A percentile compares a stretch with the other conserved stretches of the same genome.
Evolutionary conservation across 768 basidiomycete species (phyloP).

Genomic region (Hygrocybe punicea): DNA sequence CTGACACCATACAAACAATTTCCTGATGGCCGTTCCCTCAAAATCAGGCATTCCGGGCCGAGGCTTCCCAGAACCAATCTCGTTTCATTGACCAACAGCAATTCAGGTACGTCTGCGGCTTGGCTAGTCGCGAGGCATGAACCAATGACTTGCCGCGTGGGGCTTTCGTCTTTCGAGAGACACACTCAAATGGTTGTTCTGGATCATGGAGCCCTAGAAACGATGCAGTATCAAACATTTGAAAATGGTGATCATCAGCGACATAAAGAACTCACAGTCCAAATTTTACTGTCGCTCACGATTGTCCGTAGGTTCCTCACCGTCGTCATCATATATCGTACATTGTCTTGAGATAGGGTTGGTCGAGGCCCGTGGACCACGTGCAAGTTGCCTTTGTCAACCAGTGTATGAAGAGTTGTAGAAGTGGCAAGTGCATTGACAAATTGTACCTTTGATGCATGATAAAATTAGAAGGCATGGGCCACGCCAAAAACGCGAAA

Average conservation of each 20-base stretch:
- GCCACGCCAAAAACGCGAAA: neutral
- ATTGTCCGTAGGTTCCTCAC: conserved; percentile 44
- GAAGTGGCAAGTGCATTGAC: conserved; percentile 36
- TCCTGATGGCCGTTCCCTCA: no score
- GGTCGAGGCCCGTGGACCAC: conserved; percentile 39
- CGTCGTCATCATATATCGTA: conserved; percentile 39
- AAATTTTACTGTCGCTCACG: conserved; percentile 48
- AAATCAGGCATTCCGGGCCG: no score
- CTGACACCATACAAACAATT: no score
- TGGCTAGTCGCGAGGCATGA: no score
- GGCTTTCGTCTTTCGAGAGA: neutral
- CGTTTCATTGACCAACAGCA: no score
- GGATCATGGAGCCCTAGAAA: neutral
- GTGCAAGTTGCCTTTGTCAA: conserved; percentile 44
- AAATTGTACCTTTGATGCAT: conserved; percentile 30
- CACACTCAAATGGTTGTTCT: neutral
- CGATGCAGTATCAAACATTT: neutral
- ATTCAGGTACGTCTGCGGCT: no score
- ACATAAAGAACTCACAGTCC: conserved; percentile 33
- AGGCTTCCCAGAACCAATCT: no score
- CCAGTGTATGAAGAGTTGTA: conserved; percentile 40
- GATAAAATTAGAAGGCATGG: neutral
- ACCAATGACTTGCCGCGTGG: neutral
- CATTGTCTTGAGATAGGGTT: conserved; percentile 37
- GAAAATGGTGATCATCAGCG: neutral